Base-by-base conservation (phyloP, 192 early-diverging fungal species). In the Dispira simplex region DNA sequence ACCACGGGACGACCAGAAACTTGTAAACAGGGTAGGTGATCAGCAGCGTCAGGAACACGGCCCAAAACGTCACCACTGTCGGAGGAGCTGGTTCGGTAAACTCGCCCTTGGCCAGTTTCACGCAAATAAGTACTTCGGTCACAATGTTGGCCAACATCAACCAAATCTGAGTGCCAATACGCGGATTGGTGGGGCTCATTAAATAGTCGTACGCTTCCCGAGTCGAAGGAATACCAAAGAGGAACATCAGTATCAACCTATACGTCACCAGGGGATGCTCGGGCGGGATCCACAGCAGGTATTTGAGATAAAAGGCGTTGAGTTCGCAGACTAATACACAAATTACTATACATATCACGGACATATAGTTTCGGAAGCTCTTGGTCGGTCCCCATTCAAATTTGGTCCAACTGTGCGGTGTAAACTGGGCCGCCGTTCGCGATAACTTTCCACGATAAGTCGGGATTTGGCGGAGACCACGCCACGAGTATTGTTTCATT, bases 401-500 rank as follows among this genome's bases (percentile, higher is more conserved):
- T 54, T 77, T 81, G 5, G 93, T 95, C 95, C 95, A 98, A 68
- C 83, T 83, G 71, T 90, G 87, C 52, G 95, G 95, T 26, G 93
- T 95, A 60, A 98, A 95, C 73, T 98, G 95, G 14, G 85, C 83
- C 46, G 92, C 85, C 1, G 89, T 84, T 18, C 95, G 81, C 60
- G 85, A 88, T 26, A 93, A 68, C 75, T 93, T 98, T 44, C 92
- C 95, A 62, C 84, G 79, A 66, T 90, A 73, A 18, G 89, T 82
- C 32, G 77, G 82, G 69, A 98, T 95, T 60, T 92, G 80, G 64
- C 81, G 83, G 65, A 95, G 77, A 20, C 92, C 91, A 70, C 89
- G 85, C 90, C 92, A 98, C 2, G 91, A 92, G 70, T 98, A 98
- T 26, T 90, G 88, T 84, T 93, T 93, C 81, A 95, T 83, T 63